These are phyloP conservation scores for Aphanomyces invadans DNA, from an alignment of 352 stramenopile genomes.

Conservation along the genomic window DNA sequence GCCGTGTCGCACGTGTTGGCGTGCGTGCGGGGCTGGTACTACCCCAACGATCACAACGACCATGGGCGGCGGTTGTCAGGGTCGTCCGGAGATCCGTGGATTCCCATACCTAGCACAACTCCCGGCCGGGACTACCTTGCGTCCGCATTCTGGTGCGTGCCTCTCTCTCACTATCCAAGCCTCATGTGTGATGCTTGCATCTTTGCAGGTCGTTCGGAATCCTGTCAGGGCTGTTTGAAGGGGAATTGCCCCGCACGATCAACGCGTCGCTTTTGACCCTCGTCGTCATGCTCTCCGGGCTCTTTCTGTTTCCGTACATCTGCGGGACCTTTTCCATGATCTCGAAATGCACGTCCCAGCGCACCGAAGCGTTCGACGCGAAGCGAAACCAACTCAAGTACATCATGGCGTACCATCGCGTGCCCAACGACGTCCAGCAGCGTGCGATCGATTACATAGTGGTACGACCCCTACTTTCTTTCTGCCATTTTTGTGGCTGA, in stretches of 20 bases:
- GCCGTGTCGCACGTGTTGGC: slow-evolving; percentile 47
- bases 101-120: slow-evolving; percentile 27
- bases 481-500: neutral
- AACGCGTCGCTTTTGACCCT: slow-evolving; percentile 52
- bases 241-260: slow-evolving; percentile 43
- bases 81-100: slow-evolving; percentile 36
- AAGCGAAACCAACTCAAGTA: slow-evolving; percentile 58
- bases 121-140: slow-evolving; percentile 36
- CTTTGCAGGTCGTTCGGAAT: slow-evolving; percentile 53
- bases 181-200: no score
- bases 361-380: slow-evolving; percentile 43
- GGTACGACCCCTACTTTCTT: neutral
- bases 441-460: slow-evolving; percentile 53
- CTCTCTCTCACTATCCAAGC: no score
- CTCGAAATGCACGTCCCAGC: slow-evolving; percentile 50
- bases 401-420: slow-evolving; percentile 50
- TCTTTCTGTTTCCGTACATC: slow-evolving; percentile 54
- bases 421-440: slow-evolving; percentile 36
- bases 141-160: slow-evolving; percentile 40
- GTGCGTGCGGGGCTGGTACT: slow-evolving; percentile 44
- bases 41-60: slow-evolving; percentile 36
- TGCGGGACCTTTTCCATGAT: slow-evolving; percentile 65
- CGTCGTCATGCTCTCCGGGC: slow-evolving; percentile 40
- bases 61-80: neutral
- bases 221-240: slow-evolving; percentile 48